Evolutionary conservation across 176 grass and related monocot genomes (phyloP).

Genomic region (Triticum aestivum): DNA sequence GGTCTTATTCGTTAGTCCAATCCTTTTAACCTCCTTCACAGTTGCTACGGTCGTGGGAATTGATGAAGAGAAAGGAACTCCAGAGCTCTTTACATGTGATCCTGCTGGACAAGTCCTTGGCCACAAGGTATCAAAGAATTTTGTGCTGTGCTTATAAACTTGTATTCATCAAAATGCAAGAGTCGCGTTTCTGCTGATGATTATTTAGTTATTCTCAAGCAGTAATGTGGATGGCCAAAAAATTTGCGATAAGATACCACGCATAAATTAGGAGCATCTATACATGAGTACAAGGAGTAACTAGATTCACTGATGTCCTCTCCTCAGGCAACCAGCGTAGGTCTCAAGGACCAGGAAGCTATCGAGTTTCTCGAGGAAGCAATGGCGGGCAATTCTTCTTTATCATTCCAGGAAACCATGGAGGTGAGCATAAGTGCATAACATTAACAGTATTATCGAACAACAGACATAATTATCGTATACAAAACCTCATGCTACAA

Average conservation of each 20-base stretch:
- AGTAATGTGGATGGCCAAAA: slow-evolving; percentile 11
- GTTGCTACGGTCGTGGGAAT: slow-evolving; percentile 64
- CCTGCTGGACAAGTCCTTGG: slow-evolving; percentile 57
- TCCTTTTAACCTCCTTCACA: slow-evolving; percentile 2
- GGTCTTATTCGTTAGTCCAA: background rate
- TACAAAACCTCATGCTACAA: background rate
- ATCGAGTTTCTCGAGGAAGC: slow-evolving; percentile 55
- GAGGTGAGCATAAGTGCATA: background rate
- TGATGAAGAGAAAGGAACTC: slow-evolving; percentile 60
- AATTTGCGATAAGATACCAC: background rate
- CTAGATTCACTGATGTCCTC: background rate
- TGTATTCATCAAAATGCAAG: slow-evolving; percentile 10
- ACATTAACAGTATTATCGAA: background rate
- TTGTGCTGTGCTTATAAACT: background rate
- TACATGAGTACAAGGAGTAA: background rate
- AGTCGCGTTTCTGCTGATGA: background rate
- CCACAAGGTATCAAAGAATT: slow-evolving; percentile 48
- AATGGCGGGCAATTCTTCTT: slow-evolving; percentile 32
- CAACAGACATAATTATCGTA: background rate
- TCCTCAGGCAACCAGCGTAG: slow-evolving; percentile 52
- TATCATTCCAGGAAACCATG: slow-evolving; percentile 31
- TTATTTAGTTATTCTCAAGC: background rate
- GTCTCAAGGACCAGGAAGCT: slow-evolving; percentile 48
- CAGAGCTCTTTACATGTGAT: slow-evolving; percentile 63
- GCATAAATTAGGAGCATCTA: background rate